Evolutionary conservation across 345 rosid genomes (phyloP), one percentile per base, ranked within the genome.

Genomic region (Moricandia moricandioides): DNA sequence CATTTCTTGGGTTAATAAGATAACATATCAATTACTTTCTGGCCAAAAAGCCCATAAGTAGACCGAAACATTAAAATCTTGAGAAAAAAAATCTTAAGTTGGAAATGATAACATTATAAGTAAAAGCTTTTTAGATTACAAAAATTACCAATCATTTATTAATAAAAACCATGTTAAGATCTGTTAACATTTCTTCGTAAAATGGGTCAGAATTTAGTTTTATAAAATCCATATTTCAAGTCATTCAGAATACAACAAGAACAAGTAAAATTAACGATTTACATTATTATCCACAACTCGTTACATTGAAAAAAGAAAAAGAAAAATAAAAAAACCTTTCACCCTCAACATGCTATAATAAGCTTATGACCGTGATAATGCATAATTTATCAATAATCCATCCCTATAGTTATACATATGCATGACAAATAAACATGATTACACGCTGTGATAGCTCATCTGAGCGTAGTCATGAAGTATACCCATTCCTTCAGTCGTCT

Each of bases 281-380:
- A 81, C 73, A 79, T 79, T 82, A 72, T 85, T 84, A 86, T 86
- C 82, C 81, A 87, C 88, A 87, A 78, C 78, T 83, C 83, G 78
- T 54, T 89, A 85, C 89, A 86, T 17, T 59, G 59, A 5, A 35
- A 67, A 79, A 56, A 34, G 72, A 52, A 72, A 67, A 51, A 24
- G 4, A 29, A 34, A 17, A 54, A n/a, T n/a, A n/a, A n/a, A 59
- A 51, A 0, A 0, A 10, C 39, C 43, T 24, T 67, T 67, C 70
- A 40, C 60, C 74, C 70, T 49, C 59, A 11, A 21, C 69, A 67
- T 77, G 73, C 78, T 72, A 67, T 62, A 62, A 72, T 68, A 62
- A 72, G 70, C 77, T 72, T 78, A 78, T 78, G 78, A 72, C 51
- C 47, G 55, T 66, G 59, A 66, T 66, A 43, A 66, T 26, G 67